A percentile compares a stretch with the other conserved stretches of the same genome.
Conservation (phyloP, 1,284 basidiomycete species). For the Rhodotorula sp. region DNA sequence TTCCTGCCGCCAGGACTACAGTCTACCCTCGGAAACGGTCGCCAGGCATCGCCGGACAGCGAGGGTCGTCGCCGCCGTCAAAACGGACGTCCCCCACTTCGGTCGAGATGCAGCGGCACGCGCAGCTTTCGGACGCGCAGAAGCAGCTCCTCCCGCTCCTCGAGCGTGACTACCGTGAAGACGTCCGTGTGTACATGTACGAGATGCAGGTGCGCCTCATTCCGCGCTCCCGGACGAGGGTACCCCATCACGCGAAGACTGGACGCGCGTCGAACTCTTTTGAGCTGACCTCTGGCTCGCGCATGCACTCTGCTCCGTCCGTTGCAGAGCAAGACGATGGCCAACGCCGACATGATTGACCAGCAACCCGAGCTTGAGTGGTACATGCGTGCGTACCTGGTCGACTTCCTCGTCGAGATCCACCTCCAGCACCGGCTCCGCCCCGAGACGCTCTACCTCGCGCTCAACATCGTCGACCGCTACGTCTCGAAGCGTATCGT, state of each 20-base stretch:
- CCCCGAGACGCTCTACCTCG: constrained; percentile 96
- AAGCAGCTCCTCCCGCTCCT: constrained; percentile 52
- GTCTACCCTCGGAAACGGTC: constrained; percentile 21
- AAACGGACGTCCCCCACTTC: constrained; percentile 32
- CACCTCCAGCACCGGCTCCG: constrained; percentile 95
- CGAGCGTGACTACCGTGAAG: constrained; percentile 93
- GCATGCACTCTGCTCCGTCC: constrained; percentile 10
- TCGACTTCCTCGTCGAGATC: constrained; percentile 98
- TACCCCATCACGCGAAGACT: background rate
- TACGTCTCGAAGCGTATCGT: constrained; percentile 98
- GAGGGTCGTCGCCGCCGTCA: constrained; percentile 27
- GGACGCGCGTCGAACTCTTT: background rate
- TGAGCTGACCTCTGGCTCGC: background rate
- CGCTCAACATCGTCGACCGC: constrained; percentile 97
- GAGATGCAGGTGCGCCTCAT: constrained; percentile 83
- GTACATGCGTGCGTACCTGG: constrained; percentile 94
- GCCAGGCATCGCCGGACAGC: constrained; percentile 14
- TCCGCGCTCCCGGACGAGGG: background rate
- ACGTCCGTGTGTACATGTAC: constrained; percentile 90
- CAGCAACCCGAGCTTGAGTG: constrained; percentile 73
- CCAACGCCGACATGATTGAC: constrained; percentile 90
- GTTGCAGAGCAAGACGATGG: constrained; percentile 73
- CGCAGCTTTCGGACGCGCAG: constrained; percentile 35
- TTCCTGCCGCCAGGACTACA: constrained; percentile 11
- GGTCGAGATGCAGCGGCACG: constrained; percentile 36